Evolutionary conservation across 371 early-diverging fungal species (phyloP).

Genomic region (Sporodiniella umbellata): DNA sequence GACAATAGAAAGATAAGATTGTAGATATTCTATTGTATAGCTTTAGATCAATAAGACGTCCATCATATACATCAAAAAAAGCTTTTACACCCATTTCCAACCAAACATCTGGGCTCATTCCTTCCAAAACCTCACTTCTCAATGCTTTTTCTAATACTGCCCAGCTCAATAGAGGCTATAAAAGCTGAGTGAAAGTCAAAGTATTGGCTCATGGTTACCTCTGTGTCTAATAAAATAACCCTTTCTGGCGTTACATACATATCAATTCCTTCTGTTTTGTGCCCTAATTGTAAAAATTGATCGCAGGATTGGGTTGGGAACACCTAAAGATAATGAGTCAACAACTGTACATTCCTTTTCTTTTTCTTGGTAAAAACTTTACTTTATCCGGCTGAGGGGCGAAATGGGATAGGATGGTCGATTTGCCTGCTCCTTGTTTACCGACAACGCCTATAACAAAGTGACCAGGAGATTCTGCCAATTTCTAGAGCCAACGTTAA

Average conservation of each 20-base stretch:
- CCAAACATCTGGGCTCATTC: conserved; percentile 53
- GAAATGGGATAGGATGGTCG: conserved; percentile 64
- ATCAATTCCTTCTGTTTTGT: conserved; percentile 66
- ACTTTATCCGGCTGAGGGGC: conserved; percentile 39
- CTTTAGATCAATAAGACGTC: background rate
- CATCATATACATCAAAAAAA: no score
- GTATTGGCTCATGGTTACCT: conserved; percentile 21
- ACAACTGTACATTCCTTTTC: background rate
- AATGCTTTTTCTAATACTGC: conserved; percentile 55
- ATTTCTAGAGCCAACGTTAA: conserved; percentile 7
- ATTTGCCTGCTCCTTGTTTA: conserved; percentile 70
- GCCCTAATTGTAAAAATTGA: conserved; percentile 40
- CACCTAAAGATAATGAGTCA: conserved; percentile 10
- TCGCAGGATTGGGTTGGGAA: conserved; percentile 42
- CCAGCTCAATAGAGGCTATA: conserved; percentile 50
- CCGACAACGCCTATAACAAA: conserved; percentile 76
- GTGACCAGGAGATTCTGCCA: conserved; percentile 68
- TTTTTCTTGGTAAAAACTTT: background rate
- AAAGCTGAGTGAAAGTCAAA: background rate
- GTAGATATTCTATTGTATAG: conserved; percentile 34
- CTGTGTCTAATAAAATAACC: conserved; percentile 67
- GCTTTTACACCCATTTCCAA: conserved; percentile 55
- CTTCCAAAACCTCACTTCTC: conserved; percentile 35
- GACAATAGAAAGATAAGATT: conserved; percentile 57
- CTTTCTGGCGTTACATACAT: conserved; percentile 71